Evolutionary conservation across 768 basidiomycete genomes (phyloP), one percentile per base, ranked within the genome.

Genomic region (Butyriboletus loyo): DNA sequence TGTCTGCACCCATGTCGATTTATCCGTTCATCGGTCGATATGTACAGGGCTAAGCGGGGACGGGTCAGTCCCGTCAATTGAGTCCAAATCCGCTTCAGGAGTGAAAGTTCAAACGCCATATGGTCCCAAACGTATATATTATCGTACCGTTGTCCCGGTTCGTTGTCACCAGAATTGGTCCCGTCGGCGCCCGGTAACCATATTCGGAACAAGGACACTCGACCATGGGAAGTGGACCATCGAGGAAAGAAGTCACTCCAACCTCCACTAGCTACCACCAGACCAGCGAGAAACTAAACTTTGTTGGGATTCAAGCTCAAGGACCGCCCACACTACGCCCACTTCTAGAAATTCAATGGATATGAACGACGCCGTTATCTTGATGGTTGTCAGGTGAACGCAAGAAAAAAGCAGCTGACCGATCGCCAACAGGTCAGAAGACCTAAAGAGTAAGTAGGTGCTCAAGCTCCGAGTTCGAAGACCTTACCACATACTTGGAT

Each of bases 361-460:
- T 25, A 56, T 52, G 50, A 49, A 50, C 28, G 22, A 25, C 43
- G 40, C 36, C 39, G 27, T 21, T 28, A 35, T 40, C 25, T 10
- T 62, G 62, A 65, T 65, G 56, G 59, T 65, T 24, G 63, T 59
- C 52, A 63, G 43, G 63, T 49, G 49, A 32, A 57, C 59, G 34
- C 45, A 7, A 8, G 17, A 22, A 34, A 31, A 22, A 57, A 46
- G 24, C 47, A 42, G 39, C 38, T 40, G 48, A 43, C 41, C 17
- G 40, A 50, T 43, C 22, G 32, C 30, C 14, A 25, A 25, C 21
- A 8, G 25, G 53, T 50, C 49, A 58, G 55, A 46, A 52, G 59
- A 46, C 36, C n/a, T n/a, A n/a, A n/a, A n/a, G n/a, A n/a, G n/a
- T n/a, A n/a, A n/a, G n/a, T 15, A 22, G 17, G 37, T 24, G 38